Conservation (phyloP, 805 yeast genomes). For the Candida palmyrensis region DNA sequence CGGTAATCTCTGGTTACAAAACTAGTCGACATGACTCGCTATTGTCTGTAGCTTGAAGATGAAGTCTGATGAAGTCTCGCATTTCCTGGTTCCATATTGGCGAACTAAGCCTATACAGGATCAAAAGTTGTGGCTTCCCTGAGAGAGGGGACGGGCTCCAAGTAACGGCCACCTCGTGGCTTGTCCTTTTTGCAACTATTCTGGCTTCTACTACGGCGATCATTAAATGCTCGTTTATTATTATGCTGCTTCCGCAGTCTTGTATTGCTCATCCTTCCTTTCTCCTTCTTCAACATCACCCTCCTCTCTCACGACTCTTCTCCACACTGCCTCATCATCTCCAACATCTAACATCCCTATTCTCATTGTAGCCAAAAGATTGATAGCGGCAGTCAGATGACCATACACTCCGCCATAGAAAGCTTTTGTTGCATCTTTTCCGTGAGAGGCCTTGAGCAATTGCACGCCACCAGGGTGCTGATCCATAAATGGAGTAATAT, state of each 20-base stretch:
- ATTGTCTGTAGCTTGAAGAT: no score
- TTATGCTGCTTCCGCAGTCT: constrained; percentile 35
- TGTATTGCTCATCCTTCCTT: constrained; percentile 11
- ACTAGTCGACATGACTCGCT: constrained; percentile 8
- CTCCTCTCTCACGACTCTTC: constrained; percentile 63
- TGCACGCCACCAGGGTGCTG: constrained; percentile 94
- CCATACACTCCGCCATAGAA: constrained; percentile 93
- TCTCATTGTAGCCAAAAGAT: constrained; percentile 88
- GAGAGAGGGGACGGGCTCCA: background rate
- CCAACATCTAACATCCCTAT: constrained; percentile 82
- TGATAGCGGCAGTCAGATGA: constrained; percentile 91
- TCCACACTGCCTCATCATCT: constrained; percentile 79
- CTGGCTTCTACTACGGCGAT: no score
- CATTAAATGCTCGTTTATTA: background rate
- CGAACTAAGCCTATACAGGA: no score
- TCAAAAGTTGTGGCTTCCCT: no score
- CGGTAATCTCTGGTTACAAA: constrained; percentile 35
- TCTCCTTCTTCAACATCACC: constrained; percentile 34
- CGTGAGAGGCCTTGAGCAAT: constrained; percentile 72
- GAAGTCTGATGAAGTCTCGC: no score
- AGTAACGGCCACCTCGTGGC: background rate
- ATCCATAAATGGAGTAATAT: constrained; percentile 82
- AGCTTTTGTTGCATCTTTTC: constrained; percentile 91
- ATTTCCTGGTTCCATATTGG: no score
- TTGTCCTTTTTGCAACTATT: no score